A percentile compares a stretch with the other conserved stretches of the same genome.
These are phyloP conservation scores for Globisporangium cederbergense DNA, from an alignment of 352 stramenopile species.

Conservation along the genomic window DNA sequence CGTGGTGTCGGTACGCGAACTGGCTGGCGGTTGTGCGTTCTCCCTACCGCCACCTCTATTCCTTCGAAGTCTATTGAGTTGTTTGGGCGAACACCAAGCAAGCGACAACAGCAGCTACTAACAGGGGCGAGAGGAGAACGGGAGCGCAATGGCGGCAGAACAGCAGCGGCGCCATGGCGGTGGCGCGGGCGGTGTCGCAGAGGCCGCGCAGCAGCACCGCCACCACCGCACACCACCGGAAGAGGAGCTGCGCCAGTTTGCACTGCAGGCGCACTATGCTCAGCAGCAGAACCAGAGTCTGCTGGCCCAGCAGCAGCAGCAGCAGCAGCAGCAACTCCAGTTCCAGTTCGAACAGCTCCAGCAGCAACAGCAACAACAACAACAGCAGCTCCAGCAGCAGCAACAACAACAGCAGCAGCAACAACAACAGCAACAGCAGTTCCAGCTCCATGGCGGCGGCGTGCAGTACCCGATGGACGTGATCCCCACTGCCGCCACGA, in stretches of 20 bases:
- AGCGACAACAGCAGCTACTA: too few relatives aligned
- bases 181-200: constrained; percentile 28
- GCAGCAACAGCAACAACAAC: constrained; percentile 1
- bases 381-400: neutral
- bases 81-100: too few relatives aligned
- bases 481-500: constrained; percentile 6
- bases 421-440: constrained; percentile 23
- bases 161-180: constrained; percentile 24
- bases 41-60: neutral
- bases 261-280: constrained; percentile 24
- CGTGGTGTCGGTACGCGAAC: neutral
- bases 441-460: constrained; percentile 17
- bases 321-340: constrained; percentile 2
- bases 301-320: constrained; percentile 10
- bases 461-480: constrained; percentile 9
- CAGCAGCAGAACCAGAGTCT: constrained; percentile 4
- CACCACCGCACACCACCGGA: constrained; percentile 33
- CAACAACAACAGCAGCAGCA: constrained; percentile 3
- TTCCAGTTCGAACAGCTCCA: constrained; percentile 6
- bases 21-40: constrained; percentile 1
- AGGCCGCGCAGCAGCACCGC: constrained; percentile 27
- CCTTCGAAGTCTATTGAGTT: too few relatives aligned
- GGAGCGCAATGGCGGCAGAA: constrained; percentile 5
- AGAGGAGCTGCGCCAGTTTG: constrained; percentile 37
- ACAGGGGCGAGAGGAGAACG: neutral